Evolutionary conservation across 169 alveolate species (phyloP).

Genomic region (Perkinsus olseni): DNA sequence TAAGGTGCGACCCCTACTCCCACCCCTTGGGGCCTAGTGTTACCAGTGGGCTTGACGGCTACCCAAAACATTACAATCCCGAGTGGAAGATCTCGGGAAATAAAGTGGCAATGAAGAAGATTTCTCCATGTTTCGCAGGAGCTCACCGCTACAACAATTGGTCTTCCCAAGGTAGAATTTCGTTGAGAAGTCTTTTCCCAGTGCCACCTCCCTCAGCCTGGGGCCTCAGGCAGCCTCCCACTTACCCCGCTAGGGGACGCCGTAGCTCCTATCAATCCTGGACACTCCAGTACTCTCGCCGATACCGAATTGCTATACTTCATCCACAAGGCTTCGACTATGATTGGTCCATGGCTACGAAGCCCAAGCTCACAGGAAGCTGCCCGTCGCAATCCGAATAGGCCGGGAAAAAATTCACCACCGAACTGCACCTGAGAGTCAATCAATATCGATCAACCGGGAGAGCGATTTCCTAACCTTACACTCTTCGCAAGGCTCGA

Average conservation of each 20-base stretch:
- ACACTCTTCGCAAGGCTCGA: too few relatives aligned
- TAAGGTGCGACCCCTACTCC: neutral
- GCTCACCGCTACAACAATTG: too few relatives aligned
- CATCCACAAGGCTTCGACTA: neutral
- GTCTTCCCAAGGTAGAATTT: too few relatives aligned
- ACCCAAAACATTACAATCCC: neutral
- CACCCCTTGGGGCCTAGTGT: neutral
- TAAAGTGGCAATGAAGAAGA: too few relatives aligned
- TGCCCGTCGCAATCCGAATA: neutral
- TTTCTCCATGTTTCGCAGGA: too few relatives aligned
- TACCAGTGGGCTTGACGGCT: neutral
- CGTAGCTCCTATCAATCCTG: neutral
- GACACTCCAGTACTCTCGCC: neutral
- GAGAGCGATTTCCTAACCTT: too few relatives aligned
- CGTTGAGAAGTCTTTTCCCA: too few relatives aligned
- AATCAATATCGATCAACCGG: too few relatives aligned
- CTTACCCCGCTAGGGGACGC: neutral
- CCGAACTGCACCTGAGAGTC: neutral
- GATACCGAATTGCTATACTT: neutral
- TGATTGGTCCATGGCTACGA: neutral
- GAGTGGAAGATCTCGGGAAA: too few relatives aligned
- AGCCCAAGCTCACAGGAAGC: neutral
- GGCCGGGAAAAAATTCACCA: neutral
- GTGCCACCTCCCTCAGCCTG: too few relatives aligned
- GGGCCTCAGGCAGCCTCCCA: neutral